phyloP scores from a whole-genome alignment of 2,329 filamentous ascomycete species.

The Hypomyces perniciosus region DNA sequence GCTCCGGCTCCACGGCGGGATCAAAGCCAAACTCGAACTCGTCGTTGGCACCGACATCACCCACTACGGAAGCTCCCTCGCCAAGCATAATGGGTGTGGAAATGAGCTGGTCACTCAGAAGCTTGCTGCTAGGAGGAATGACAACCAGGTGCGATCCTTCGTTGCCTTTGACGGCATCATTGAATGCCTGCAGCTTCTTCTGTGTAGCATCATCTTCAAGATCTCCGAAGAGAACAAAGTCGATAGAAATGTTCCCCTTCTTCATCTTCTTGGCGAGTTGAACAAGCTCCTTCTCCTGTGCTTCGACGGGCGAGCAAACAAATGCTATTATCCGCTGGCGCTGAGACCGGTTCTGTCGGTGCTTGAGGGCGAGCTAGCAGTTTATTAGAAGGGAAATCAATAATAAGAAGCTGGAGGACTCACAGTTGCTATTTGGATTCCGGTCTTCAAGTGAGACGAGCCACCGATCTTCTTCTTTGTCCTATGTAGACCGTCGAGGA shows the following conservation, averaged over 20 bases:
- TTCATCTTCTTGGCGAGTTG: slow-evolving; percentile 97
- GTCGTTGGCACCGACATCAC: slow-evolving; percentile 55
- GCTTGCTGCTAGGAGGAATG: slow-evolving; percentile 82
- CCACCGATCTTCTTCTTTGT: slow-evolving; percentile 90
- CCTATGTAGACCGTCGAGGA: slow-evolving; percentile 83
- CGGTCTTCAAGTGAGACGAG: slow-evolving; percentile 79
- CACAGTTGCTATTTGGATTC: slow-evolving; percentile 92
- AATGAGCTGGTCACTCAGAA: slow-evolving; percentile 88
- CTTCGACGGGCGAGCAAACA: slow-evolving; percentile 84
- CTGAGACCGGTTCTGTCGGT: slow-evolving; percentile 96
- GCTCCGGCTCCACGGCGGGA: slow-evolving; percentile 83
- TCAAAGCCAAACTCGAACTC: slow-evolving; percentile 77
- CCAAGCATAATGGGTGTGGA: slow-evolving; percentile 85
- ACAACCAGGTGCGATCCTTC: slow-evolving; percentile 89
- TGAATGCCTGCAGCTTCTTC: slow-evolving; percentile 91
- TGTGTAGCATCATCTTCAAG: slow-evolving; percentile 80
- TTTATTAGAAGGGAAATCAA: slow-evolving; percentile 11
- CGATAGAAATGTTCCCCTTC: slow-evolving; percentile 90
- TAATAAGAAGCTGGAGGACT: slow-evolving; percentile 27
- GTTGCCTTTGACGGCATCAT: slow-evolving; percentile 83
- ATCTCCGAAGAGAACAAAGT: slow-evolving; percentile 93
- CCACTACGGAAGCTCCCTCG: slow-evolving; percentile 57
- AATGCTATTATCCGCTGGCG: slow-evolving; percentile 96
- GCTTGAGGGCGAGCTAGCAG: slow-evolving; percentile 82
- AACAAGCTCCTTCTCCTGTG: slow-evolving; percentile 82